These are phyloP conservation scores for Colletotrichum sp. DNA, from an alignment of 2,329 filamentous ascomycete species.

Conservation along the genomic window DNA sequence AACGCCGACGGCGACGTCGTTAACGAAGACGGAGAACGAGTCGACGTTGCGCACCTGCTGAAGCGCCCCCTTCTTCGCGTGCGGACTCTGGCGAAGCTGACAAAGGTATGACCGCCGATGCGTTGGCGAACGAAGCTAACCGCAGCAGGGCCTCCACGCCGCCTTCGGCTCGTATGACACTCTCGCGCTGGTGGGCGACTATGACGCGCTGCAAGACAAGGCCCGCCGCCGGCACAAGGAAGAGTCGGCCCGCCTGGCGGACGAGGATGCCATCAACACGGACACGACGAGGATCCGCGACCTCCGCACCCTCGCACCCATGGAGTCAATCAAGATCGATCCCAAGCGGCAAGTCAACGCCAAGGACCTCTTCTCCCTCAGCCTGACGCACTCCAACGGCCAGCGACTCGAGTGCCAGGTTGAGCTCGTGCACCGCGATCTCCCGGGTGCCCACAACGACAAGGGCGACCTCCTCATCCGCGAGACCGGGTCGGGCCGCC, in stretches of 20 bases:
- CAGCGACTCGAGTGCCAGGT: conserved; percentile 89
- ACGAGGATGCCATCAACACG: conserved; percentile 85
- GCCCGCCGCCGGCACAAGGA: conserved; percentile 71
- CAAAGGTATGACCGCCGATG: conserved; percentile 60
- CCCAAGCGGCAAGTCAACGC: conserved; percentile 82
- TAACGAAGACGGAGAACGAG: conserved; percentile 81
- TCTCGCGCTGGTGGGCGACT: conserved; percentile 49
- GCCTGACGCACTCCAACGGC: conserved; percentile 85
- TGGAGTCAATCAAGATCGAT: conserved; percentile 75
- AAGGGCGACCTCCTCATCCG: conserved; percentile 89
- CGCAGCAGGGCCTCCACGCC: conserved; percentile 57
- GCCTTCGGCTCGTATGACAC: conserved; percentile 54
- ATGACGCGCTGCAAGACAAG: conserved; percentile 76
- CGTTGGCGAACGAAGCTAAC: not conserved
- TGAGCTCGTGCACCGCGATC: conserved; percentile 86
- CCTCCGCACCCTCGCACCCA: conserved; percentile 74
- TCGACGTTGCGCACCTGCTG: conserved; percentile 91
- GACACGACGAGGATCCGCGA: conserved; percentile 83
- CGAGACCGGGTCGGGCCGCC: conserved; percentile 78
- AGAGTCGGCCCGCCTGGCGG: conserved; percentile 73
- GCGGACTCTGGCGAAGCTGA: conserved; percentile 85
- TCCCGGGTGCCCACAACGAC: conserved; percentile 67
- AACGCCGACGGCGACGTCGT: conserved; percentile 71
- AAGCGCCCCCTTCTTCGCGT: conserved; percentile 87
- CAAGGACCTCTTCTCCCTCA: conserved; percentile 87